phyloP scores from a whole-genome alignment of 1,284 basidiomycete species.

The Moesziomyces sp. region DNA sequence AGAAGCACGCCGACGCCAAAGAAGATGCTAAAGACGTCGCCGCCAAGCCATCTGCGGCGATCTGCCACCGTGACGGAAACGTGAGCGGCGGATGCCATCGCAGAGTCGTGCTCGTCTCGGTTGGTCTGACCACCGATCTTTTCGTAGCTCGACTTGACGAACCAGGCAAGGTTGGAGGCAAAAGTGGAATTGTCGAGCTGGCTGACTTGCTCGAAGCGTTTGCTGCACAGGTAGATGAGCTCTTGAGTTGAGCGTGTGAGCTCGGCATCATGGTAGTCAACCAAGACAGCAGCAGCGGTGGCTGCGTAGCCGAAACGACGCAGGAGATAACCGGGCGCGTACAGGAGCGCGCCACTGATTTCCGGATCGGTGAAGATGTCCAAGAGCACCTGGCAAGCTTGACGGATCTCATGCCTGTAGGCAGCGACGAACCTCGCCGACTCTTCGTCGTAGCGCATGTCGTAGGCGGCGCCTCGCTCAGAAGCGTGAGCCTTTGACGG shows the following conservation, averaged over 20 bases:
- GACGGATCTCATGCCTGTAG: conserved; percentile 30
- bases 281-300: conserved; percentile 14
- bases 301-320: conserved; percentile 31
- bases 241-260: conserved; percentile 23
- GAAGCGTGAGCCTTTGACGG: conserved; percentile 13
- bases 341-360: conserved; percentile 39
- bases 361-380: conserved; percentile 47
- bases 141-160: conserved; percentile 36
- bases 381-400: conserved; percentile 40
- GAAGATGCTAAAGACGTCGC: conserved; percentile 34
- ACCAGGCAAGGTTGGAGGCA: conserved; percentile 16
- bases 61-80: conserved; percentile 4
- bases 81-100: conserved; percentile 9
- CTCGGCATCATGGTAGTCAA: conserved; percentile 39
- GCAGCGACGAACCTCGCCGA: conserved; percentile 33
- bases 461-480: conserved; percentile 17
- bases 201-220: conserved; percentile 31
- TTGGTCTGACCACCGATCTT: conserved; percentile 13
- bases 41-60: conserved; percentile 22
- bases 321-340: conserved; percentile 38
- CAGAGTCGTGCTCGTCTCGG: conserved; percentile 19
- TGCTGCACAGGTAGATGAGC: conserved; percentile 42
- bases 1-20: conserved; percentile 36
- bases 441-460: conserved; percentile 32
- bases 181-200: conserved; percentile 16